Conservation (phyloP, 768 basidiomycete genomes). For the Panaeolus cyanescens region DNA sequence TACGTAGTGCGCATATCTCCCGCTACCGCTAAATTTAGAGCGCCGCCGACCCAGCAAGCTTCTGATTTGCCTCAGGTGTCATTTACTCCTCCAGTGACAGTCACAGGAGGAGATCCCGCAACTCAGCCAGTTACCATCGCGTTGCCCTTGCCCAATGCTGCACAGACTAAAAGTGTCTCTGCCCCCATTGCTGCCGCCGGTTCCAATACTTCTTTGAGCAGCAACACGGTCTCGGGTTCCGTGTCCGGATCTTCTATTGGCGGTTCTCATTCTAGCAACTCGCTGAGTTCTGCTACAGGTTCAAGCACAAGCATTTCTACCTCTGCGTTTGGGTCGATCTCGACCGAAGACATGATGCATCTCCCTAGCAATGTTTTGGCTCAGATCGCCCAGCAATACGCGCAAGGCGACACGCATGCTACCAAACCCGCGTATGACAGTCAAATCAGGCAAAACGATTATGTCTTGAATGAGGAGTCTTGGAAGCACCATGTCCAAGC, state of each 20-base stretch:
- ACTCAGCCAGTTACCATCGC: slow-evolving; percentile 46
- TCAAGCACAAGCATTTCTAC: slow-evolving; percentile 54
- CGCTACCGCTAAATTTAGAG: slow-evolving; percentile 86
- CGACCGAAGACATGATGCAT: slow-evolving; percentile 57
- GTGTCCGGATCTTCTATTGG: slow-evolving; percentile 51
- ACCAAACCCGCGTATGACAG: slow-evolving; percentile 44
- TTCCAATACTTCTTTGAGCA: slow-evolving; percentile 36
- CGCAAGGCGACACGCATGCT: slow-evolving; percentile 32
- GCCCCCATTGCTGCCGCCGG: slow-evolving; percentile 60
- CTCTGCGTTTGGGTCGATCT: slow-evolving; percentile 47
- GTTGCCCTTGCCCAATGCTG: slow-evolving; percentile 45
- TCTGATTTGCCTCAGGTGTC: slow-evolving; percentile 50
- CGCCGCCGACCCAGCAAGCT: slow-evolving; percentile 43
- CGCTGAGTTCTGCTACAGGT: slow-evolving; percentile 52
- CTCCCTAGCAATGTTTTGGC: slow-evolving; percentile 44
- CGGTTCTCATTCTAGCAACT: slow-evolving; percentile 51
- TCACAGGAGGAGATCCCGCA: slow-evolving; percentile 30
- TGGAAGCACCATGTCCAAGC: slow-evolving; percentile 88
- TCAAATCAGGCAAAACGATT: slow-evolving; percentile 39
- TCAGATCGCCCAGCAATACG: slow-evolving; percentile 52
- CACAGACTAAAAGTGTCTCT: slow-evolving; percentile 66
- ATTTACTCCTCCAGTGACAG: slow-evolving; percentile 33
- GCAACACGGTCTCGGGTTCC: slow-evolving; percentile 41
- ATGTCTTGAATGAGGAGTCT: slow-evolving; percentile 70
- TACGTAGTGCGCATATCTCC: slow-evolving; percentile 84